Evolutionary conservation across 495 filamentous ascomycete genomes (phyloP).

Genomic region (Penicillium canescens): DNA sequence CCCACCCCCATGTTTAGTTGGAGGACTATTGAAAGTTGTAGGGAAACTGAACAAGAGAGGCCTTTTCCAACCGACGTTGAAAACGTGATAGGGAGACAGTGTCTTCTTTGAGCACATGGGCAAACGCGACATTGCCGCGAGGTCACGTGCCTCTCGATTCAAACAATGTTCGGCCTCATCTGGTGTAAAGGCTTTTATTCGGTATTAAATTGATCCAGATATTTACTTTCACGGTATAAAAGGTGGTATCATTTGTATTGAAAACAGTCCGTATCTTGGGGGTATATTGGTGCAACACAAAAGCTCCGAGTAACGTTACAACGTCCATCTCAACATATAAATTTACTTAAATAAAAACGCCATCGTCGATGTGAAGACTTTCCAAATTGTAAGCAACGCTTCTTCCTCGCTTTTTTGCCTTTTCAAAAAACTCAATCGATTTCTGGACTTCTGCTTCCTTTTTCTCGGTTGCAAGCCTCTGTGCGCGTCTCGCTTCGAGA

Average conservation of each 20-base stretch:
- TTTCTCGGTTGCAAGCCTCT: slow-evolving; percentile 35
- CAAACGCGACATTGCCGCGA: slow-evolving; percentile 31
- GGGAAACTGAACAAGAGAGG: not conserved
- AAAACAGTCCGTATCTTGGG: not conserved
- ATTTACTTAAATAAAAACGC: slow-evolving; percentile 22
- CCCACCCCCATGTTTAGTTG: slow-evolving; percentile 42
- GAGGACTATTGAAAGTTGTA: not conserved
- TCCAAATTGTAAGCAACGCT: slow-evolving; percentile 36
- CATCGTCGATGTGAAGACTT: slow-evolving; percentile 34
- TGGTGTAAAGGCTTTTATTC: too few relatives aligned
- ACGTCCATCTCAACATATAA: not conserved
- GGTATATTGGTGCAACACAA: slow-evolving; percentile 5
- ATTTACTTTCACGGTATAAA: too few relatives aligned
- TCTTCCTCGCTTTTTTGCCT: slow-evolving; percentile 33
- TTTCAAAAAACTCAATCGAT: slow-evolving; percentile 37
- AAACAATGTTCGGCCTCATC: not conserved
- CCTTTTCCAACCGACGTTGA: not conserved
- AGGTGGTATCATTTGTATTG: too few relatives aligned
- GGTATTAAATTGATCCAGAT: too few relatives aligned
- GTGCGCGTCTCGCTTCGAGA: slow-evolving; percentile 31
- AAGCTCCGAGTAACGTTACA: not conserved
- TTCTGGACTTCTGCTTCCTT: slow-evolving; percentile 32
- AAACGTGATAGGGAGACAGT: not conserved
- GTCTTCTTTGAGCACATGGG: not conserved
- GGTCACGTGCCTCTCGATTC: slow-evolving; percentile 37